Evolutionary conservation across 2,329 filamentous ascomycete genomes (phyloP).

Genomic region (Myriosclerotinia curreyana): DNA sequence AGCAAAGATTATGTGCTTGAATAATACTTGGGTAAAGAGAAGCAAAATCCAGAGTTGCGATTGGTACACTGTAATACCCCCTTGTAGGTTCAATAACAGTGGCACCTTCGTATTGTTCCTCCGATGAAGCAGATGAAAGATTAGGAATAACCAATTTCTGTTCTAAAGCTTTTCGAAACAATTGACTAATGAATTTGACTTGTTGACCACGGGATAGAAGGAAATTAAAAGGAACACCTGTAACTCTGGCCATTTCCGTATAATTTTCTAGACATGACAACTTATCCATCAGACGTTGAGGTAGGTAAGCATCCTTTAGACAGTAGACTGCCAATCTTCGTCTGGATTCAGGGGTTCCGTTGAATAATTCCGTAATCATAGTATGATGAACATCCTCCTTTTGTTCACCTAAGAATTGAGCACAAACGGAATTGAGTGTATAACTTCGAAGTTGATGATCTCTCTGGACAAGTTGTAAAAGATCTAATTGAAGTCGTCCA

Average conservation of each 20-base stretch:
- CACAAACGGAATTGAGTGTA: conserved; percentile 92
- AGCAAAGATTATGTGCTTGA: conserved; percentile 97
- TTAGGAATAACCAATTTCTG: conserved; percentile 95
- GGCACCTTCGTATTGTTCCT: conserved; percentile 95
- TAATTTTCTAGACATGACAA: conserved; percentile 98
- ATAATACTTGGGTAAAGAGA: conserved; percentile 99
- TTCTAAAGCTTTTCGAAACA: conserved; percentile 91
- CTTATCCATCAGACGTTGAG: conserved; percentile 93
- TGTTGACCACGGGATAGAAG: conserved; percentile 90
- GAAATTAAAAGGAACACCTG: conserved; percentile 95
- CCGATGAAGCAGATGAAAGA: conserved; percentile 62
- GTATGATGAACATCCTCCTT: conserved; percentile 99
- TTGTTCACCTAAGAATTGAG: conserved; percentile 92
- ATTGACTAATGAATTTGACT: conserved; percentile 94
- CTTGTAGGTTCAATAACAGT: conserved; percentile 95
- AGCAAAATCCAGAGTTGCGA: conserved; percentile 97
- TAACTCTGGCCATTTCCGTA: conserved; percentile 99
- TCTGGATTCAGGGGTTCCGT: conserved; percentile 89
- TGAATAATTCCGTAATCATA: conserved; percentile 98
- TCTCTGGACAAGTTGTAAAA: conserved; percentile 90
- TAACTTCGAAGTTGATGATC: conserved; percentile 96
- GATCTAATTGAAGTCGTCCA: conserved; percentile 85
- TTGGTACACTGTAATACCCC: conserved; percentile 91
- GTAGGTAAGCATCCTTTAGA: conserved; percentile 94
- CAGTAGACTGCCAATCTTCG: conserved; percentile 92